Percentiles rank a stretch among this genome's conserved stretches.
Conservation (phyloP, 805 yeast genomes). For the Soucietia sequanensis region DNA sequence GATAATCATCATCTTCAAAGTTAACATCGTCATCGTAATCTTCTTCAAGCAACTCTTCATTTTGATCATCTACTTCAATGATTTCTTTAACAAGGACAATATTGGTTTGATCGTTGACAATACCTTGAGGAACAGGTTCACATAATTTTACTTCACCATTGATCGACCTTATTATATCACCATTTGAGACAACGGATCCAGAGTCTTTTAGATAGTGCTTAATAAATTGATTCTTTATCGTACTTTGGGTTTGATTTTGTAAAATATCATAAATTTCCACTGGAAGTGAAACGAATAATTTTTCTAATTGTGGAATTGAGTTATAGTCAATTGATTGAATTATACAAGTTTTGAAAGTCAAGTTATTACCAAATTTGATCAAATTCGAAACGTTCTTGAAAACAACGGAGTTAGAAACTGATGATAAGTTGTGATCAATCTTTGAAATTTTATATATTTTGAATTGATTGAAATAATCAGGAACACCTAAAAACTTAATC, state of each 20-base stretch:
- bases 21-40: slow-evolving; percentile 8
- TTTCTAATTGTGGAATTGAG: slow-evolving; percentile 39
- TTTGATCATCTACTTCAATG: slow-evolving; percentile 1
- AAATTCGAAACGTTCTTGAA: slow-evolving; percentile 40
- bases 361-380: slow-evolving; percentile 28
- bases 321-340: slow-evolving; percentile 31
- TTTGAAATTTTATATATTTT: slow-evolving; percentile 35
- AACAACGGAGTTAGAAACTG: slow-evolving; percentile 27
- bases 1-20: too few relatives aligned
- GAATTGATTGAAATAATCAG: slow-evolving; percentile 31
- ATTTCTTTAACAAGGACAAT: slow-evolving; percentile 49
- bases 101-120: slow-evolving; percentile 44
- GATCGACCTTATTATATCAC: slow-evolving; percentile 41
- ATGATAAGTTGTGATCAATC: slow-evolving; percentile 21
- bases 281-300: slow-evolving; percentile 50
- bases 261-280: slow-evolving; percentile 36
- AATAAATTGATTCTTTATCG: slow-evolving; percentile 34
- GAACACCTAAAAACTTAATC: slow-evolving; percentile 39
- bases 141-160: slow-evolving; percentile 57
- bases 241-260: slow-evolving; percentile 24
- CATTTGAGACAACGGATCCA: slow-evolving; percentile 36
- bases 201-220: slow-evolving; percentile 18
- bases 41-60: slow-evolving; percentile 6
- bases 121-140: slow-evolving; percentile 77
- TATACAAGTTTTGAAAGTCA: slow-evolving; percentile 43